These are phyloP conservation scores for Boletus pseudo-olivaceus DNA, from an alignment of 768 basidiomycete genomes.

Conservation along the genomic window DNA sequence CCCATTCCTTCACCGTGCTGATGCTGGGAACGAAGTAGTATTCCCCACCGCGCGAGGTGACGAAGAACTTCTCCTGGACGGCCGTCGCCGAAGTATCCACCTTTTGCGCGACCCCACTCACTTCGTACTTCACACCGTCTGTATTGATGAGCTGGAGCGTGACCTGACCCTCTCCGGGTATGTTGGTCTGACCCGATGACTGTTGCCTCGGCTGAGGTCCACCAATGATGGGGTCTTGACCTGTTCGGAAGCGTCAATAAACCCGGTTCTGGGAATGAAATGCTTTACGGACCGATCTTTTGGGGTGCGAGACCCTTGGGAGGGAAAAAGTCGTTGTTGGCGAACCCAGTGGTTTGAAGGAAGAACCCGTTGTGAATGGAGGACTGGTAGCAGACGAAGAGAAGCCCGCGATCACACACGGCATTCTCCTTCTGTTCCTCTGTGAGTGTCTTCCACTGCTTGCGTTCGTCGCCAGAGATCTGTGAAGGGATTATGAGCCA, in stretches of 20 bases:
- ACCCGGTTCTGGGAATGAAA: background rate
- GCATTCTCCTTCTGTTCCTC: background rate
- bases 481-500: background rate
- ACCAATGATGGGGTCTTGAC: background rate
- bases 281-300: background rate
- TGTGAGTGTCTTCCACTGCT: background rate
- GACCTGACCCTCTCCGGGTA: background rate
- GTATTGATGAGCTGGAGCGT: background rate
- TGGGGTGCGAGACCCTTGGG: background rate
- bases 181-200: background rate
- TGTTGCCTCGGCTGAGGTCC: background rate
- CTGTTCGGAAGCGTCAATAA: background rate
- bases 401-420: background rate
- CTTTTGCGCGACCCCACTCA: background rate
- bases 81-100: background rate
- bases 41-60: background rate
- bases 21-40: background rate
- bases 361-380: background rate
- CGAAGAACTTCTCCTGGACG: background rate
- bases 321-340: background rate
- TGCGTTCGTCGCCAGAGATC: background rate
- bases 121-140: background rate
- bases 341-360: background rate
- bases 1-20: background rate
- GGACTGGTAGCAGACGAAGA: background rate